These are phyloP conservation scores for Fusarium sp. DNA, from an alignment of 2,329 filamentous ascomycete genomes.

Conservation along the genomic window DNA sequence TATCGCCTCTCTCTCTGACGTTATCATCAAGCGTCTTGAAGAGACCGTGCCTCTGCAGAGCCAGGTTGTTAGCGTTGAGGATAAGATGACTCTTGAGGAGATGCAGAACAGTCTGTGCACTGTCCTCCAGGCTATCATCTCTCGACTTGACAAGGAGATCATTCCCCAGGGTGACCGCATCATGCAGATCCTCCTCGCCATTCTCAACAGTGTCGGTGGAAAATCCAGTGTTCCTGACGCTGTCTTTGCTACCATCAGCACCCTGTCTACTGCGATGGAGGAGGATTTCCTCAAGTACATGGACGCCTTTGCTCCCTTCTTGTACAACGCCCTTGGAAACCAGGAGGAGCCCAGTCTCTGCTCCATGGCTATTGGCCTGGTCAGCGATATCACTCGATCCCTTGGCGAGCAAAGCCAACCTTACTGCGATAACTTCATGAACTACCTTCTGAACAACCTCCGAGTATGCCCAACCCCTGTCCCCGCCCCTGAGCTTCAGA, in stretches of 20 bases:
- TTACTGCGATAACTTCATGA: slow-evolving; percentile 98
- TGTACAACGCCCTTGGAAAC: slow-evolving; percentile 94
- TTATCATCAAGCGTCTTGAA: slow-evolving; percentile 91
- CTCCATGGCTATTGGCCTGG: slow-evolving; percentile 96
- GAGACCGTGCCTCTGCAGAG: slow-evolving; percentile 88
- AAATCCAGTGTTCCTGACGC: slow-evolving; percentile 97
- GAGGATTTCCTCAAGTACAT: slow-evolving; percentile 97
- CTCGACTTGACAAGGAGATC: slow-evolving; percentile 91
- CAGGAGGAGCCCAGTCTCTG: slow-evolving; percentile 95
- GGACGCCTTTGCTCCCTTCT: slow-evolving; percentile 91
- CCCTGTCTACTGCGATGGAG: slow-evolving; percentile 90
- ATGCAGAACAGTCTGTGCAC: slow-evolving; percentile 97
- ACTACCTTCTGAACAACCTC: slow-evolving; percentile 92
- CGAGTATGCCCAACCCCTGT: slow-evolving; percentile 66
- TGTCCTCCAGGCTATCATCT: slow-evolving; percentile 90
- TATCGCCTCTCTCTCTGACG: slow-evolving; percentile 84
- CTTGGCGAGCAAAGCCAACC: slow-evolving; percentile 91
- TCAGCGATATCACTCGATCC: slow-evolving; percentile 94
- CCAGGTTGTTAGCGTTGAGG: slow-evolving; percentile 96
- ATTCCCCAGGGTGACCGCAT: slow-evolving; percentile 90
- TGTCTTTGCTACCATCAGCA: slow-evolving; percentile 90
- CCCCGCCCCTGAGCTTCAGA: not conserved
- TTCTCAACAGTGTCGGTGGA: slow-evolving; percentile 78
- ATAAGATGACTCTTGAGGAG: slow-evolving; percentile 94
- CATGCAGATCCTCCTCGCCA: slow-evolving; percentile 87